phyloP scores from a whole-genome alignment of 2,329 filamentous ascomycete genomes.

The Neofusicoccum parvum region DNA sequence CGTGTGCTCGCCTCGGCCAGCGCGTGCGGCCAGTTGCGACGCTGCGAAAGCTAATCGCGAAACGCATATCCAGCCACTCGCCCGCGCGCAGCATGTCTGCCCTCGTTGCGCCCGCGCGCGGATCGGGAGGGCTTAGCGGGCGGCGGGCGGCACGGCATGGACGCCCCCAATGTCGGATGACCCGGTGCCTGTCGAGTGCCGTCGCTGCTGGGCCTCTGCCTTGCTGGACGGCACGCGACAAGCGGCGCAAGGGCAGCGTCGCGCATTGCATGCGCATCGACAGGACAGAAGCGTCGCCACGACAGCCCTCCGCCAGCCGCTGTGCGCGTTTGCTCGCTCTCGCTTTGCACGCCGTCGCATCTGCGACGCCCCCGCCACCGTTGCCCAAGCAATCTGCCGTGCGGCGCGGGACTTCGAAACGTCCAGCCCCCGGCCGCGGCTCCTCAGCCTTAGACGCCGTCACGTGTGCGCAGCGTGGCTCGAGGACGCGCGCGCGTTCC shows the following conservation, averaged over 20 bases:
- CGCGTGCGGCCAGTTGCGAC: neutral
- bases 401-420: neutral
- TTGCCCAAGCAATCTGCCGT: slow-evolving; percentile 13
- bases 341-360: neutral
- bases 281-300: neutral
- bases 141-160: slow-evolving; percentile 1
- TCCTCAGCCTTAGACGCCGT: neutral
- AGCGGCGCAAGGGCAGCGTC: slow-evolving; percentile 1
- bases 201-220: too few relatives aligned
- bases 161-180: slow-evolving; percentile 10
- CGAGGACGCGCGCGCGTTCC: neutral
- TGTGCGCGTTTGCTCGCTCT: slow-evolving; percentile 1
- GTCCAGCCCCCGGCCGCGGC: slow-evolving; percentile 7
- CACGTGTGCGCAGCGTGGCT: neutral
- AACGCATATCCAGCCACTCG: neutral
- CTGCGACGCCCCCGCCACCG: neutral
- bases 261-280: neutral
- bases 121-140: neutral
- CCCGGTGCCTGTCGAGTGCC: neutral
- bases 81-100: too few relatives aligned
- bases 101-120: too few relatives aligned
- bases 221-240: neutral
- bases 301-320: neutral
- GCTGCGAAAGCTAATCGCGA: neutral
- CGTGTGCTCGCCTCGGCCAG: neutral